phyloP scores from a whole-genome alignment of 805 yeast genomes.

The Candida methanosorbosa region DNA sequence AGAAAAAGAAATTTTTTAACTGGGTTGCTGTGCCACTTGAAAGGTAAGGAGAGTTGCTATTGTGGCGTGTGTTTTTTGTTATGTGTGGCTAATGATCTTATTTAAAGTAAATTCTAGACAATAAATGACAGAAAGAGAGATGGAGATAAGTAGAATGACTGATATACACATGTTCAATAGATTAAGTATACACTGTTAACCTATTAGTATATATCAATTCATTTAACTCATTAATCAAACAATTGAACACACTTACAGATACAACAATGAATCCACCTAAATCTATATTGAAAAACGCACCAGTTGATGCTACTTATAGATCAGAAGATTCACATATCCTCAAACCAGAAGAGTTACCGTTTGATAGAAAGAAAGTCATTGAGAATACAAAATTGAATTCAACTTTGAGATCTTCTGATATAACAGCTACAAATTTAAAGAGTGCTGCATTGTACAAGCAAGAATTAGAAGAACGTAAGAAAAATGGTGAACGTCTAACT shows the following conservation, averaged over 20 bases:
- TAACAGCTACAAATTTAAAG: conserved; percentile 2
- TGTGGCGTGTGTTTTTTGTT: too few species aligned
- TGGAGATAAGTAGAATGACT: too few species aligned
- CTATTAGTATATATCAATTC: too few species aligned
- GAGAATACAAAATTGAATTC: conserved; percentile 70
- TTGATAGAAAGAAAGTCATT: conserved; percentile 59
- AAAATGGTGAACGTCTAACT: conserved; percentile 4
- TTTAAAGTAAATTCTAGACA: too few species aligned
- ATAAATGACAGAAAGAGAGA: too few species aligned
- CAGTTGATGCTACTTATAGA: conserved; percentile 13
- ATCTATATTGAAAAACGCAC: conserved; percentile 26
- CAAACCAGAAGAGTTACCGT: conserved; percentile 7
- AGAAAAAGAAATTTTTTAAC: too few species aligned
- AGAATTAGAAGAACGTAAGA: conserved; percentile 30
- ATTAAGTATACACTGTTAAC: too few species aligned
- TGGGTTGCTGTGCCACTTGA: too few species aligned
- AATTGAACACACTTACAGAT: not conserved
- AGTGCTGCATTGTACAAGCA: conserved; percentile 41
- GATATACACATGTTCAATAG: too few species aligned
- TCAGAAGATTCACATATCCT: conserved; percentile 11
- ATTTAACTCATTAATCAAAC: too few species aligned
- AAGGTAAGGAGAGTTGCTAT: too few species aligned
- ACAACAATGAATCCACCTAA: conserved; percentile 8
- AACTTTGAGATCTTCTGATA: conserved; percentile 13
- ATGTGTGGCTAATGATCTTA: too few species aligned